Evolutionary conservation across 176 grass and related monocot species (phyloP), one percentile per base, ranked within the genome.

Genomic region (Echinochloa phyllopogon): DNA sequence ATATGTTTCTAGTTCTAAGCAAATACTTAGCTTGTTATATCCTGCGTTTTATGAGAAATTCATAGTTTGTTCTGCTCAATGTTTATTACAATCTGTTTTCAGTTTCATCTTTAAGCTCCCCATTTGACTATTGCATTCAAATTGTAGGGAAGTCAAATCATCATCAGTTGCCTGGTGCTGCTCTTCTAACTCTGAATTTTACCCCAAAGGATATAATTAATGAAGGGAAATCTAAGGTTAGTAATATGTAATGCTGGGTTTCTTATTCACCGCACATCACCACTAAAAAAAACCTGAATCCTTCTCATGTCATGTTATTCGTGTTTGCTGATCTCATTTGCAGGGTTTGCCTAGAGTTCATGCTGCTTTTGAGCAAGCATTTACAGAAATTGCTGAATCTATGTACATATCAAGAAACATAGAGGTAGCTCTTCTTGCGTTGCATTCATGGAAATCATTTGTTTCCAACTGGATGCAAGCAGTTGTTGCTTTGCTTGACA

Each of bases 391-490:
- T 24, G 93, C 89, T 81, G 96, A 95, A 83, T 92, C 93, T 74
- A 84, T 98, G 71, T 87, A 90, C 82, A 60, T 89, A 74, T 89
- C 96, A 62, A 94, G 96, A 92, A 95, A 98, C 75, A 86, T 98
- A 78, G 76, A 76, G 56, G 51, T 98, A 59, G 93, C 91, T 82
- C 60, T 95, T 92, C 82, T 98, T 90, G 89, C 83, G 60, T 44
- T 98, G 87, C 93, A 98, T 85, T 94, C 93, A 65, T 98, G 93
- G 96, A 98, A 92, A 75, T 87, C 89, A 80, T 98, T 98, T 89
- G 65, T 98, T 83, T 80, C 90, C 61, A 82, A 69, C 77, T 95
- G 96, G 96, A 86, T 95, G 85, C 79, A 82, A 78, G 91, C 85
- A 49, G 82, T 81, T 42, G 80, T 89, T 77, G 72, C 78, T 25